These are phyloP conservation scores for Catunica adiposa DNA, from an alignment of 2,329 filamentous ascomycete species.

Conservation along the genomic window DNA sequence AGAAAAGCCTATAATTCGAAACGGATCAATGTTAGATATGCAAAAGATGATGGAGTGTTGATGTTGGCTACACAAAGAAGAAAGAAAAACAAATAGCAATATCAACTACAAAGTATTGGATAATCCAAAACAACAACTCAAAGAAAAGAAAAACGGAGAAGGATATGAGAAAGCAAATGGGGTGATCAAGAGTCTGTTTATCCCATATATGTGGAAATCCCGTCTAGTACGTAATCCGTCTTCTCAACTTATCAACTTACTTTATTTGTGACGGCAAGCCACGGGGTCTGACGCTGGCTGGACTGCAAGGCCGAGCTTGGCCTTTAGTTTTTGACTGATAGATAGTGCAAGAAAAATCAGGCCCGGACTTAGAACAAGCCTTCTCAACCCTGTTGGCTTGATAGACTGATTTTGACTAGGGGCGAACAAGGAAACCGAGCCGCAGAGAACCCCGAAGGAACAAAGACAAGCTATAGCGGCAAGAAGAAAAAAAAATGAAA, in stretches of 20 bases:
- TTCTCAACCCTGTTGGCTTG: not conserved
- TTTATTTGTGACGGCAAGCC: not conserved
- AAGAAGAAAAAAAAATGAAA: not conserved
- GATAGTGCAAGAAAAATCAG: conserved; percentile 2
- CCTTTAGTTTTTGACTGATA: not conserved
- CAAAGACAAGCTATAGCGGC: not conserved
- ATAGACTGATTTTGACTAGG: not conserved
- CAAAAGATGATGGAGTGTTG: no score
- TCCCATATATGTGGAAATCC: not conserved
- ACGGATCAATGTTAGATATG: not conserved
- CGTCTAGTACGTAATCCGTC: not conserved
- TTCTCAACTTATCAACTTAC: not conserved
- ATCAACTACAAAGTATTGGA: not conserved
- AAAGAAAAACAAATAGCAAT: not conserved
- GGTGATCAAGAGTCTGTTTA: not conserved
- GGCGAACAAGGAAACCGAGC: not conserved
- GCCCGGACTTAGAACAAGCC: not conserved
- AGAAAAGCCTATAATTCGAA: not conserved
- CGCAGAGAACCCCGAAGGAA: not conserved
- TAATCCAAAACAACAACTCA: not conserved
- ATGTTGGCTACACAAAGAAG: not conserved
- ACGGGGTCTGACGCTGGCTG: not conserved
- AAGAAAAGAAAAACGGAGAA: not conserved
- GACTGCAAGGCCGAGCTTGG: not conserved
- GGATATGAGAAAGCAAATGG: not conserved